Conservation (phyloP, 768 basidiomycete genomes). For the Xerocomellus dryophilus region DNA sequence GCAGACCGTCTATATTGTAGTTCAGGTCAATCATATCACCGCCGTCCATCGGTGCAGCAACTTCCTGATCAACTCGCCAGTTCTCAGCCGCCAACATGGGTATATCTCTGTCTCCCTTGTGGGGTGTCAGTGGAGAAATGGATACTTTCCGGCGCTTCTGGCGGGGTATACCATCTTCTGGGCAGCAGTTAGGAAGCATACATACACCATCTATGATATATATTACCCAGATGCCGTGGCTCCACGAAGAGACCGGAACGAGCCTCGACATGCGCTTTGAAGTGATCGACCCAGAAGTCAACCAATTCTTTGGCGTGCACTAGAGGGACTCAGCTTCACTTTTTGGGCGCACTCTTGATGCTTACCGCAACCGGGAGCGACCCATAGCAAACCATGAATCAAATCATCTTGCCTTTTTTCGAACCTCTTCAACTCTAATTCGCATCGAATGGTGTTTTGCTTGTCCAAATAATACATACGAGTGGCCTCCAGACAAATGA, state of each 20-base stretch:
- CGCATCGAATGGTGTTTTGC: conserved; percentile 53
- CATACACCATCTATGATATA: background rate
- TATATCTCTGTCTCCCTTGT: background rate
- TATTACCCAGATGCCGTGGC: conserved; percentile 12
- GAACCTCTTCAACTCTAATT: conserved; percentile 47
- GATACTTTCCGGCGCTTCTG: conserved; percentile 48
- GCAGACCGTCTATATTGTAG: conserved; percentile 24
- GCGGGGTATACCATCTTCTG: conserved; percentile 39
- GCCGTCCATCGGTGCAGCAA: conserved; percentile 1
- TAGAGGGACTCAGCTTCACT: conserved; percentile 26
- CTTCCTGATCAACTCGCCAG: conserved; percentile 13
- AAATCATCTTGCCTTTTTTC: conserved; percentile 54
- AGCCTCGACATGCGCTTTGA: conserved; percentile 67
- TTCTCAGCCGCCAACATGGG: conserved; percentile 4
- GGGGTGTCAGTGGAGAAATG: background rate
- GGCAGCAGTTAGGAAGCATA: conserved; percentile 3
- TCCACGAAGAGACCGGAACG: conserved; percentile 36
- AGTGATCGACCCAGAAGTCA: conserved; percentile 72
- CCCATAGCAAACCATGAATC: conserved; percentile 65
- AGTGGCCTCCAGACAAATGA: conserved; percentile 42
- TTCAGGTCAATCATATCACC: conserved; percentile 23
- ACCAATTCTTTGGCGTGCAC: conserved; percentile 65
- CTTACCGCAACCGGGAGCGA: conserved; percentile 63
- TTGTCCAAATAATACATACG: conserved; percentile 64
- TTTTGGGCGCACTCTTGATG: background rate